Percentiles rank a stretch among this genome's conserved stretches.
These are phyloP conservation scores for Penicillium cataractarum DNA, from an alignment of 495 filamentous ascomycete species.

Conservation along the genomic window DNA sequence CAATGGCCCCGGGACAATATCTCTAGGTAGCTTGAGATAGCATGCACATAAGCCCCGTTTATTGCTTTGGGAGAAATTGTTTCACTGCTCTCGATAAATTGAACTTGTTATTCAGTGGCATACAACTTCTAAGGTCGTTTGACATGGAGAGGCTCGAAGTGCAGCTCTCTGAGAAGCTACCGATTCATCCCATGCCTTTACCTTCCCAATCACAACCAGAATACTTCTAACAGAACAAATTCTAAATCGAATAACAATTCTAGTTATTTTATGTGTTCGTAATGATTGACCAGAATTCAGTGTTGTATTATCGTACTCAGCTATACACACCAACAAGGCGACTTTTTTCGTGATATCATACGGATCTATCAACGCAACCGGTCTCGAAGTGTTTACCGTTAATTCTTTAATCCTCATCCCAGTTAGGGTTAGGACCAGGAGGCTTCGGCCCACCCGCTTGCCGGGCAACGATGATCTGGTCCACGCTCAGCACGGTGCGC, in stretches of 20 bases:
- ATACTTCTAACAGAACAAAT: background rate
- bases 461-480: conserved; percentile 98
- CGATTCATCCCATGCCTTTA: background rate
- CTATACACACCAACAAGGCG: conserved; percentile 27
- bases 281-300: conserved; percentile 17
- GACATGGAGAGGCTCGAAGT: background rate
- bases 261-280: background rate
- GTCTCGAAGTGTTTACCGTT: conserved; percentile 21
- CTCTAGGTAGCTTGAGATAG: too few species aligned
- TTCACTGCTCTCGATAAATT: background rate
- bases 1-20: conserved; percentile 1
- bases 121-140: background rate
- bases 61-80: too few species aligned
- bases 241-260: background rate
- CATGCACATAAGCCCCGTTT: background rate
- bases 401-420: conserved; percentile 86
- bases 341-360: conserved; percentile 35
- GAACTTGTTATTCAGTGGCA: background rate
- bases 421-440: conserved; percentile 92
- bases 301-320: conserved; percentile 31
- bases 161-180: background rate
- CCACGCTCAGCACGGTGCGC: conserved; percentile 91
- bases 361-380: conserved; percentile 32
- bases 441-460: conserved; percentile 98
- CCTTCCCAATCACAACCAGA: background rate